phyloP scores from a whole-genome alignment of 306 rosid genomes.

The Castanopsis chinensis region DNA sequence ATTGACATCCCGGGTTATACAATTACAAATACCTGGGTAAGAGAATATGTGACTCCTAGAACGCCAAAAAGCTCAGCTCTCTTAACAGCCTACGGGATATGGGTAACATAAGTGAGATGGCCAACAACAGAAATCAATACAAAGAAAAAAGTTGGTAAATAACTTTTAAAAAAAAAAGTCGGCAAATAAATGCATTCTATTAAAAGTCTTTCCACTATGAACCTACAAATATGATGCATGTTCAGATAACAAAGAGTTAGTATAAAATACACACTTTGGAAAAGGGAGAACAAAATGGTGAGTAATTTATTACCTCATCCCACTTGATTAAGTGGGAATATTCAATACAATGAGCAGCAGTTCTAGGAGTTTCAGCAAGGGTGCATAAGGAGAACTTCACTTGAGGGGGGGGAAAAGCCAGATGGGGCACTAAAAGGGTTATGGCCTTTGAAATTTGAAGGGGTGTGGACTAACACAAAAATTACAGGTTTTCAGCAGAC shows the following conservation, averaged over 20 bases:
- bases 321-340: conserved; percentile 92
- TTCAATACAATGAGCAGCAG: conserved; percentile 96
- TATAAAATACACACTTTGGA: neutral
- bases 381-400: conserved; percentile 95
- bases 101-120: conserved; percentile 1
- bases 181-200: conserved; percentile 1
- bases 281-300: conserved; percentile 18
- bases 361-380: conserved; percentile 98
- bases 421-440: conserved; percentile 81
- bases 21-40: conserved; percentile 67
- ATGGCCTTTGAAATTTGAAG: neutral
- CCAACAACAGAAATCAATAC: conserved; percentile 3
- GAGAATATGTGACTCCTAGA: conserved; percentile 87
- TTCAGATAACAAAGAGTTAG: conserved; percentile 13
- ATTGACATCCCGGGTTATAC: conserved; percentile 11
- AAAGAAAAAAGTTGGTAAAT: neutral
- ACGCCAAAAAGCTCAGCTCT: conserved; percentile 97
- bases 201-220: conserved; percentile 65
- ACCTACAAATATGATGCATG: conserved; percentile 38
- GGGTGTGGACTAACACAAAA: neutral
- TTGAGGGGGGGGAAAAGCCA: conserved; percentile 99
- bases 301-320: conserved; percentile 64
- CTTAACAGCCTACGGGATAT: conserved; percentile 61
- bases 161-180: too few species aligned
- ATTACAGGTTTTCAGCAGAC: neutral